Conservation (phyloP, 768 basidiomycete species). For the Phlebiopsis gigantea region DNA sequence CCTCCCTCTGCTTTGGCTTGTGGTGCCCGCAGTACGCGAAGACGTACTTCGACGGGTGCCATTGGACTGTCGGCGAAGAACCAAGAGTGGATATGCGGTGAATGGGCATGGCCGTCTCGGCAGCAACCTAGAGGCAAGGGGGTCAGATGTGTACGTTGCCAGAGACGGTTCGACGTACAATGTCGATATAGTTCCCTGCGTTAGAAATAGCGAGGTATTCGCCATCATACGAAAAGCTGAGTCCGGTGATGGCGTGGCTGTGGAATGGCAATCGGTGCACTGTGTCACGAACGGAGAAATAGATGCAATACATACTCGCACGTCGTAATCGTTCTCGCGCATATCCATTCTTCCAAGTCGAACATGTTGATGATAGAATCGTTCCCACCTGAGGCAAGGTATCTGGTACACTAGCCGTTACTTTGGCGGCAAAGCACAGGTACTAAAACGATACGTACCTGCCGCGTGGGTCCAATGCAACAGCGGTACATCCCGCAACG, state of each 20-base stretch:
- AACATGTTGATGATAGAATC: constrained; percentile 84
- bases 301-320: constrained; percentile 60
- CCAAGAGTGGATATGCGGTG: constrained; percentile 74
- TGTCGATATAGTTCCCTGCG: constrained; percentile 69
- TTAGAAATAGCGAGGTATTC: constrained; percentile 79
- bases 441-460: constrained; percentile 33
- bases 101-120: constrained; percentile 67
- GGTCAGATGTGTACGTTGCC: background rate
- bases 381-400: constrained; percentile 73
- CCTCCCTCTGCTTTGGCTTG: too few relatives aligned
- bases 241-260: constrained; percentile 66
- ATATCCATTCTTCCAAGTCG: constrained; percentile 77
- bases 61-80: constrained; percentile 68
- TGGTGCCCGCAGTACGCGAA: constrained; percentile 77
- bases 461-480: constrained; percentile 78
- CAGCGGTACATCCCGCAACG: constrained; percentile 73
- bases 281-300: background rate
- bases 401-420: constrained; percentile 35
- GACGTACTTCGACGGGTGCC: constrained; percentile 81
- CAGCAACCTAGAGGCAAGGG: constrained; percentile 53
- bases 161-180: constrained; percentile 43
- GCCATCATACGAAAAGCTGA: constrained; percentile 81
- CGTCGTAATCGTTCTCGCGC: constrained; percentile 64
- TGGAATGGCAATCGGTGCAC: background rate
- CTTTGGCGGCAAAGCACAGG: background rate